Conservation (phyloP, 345 rosid genomes). For the Jatropha curcas region DNA sequence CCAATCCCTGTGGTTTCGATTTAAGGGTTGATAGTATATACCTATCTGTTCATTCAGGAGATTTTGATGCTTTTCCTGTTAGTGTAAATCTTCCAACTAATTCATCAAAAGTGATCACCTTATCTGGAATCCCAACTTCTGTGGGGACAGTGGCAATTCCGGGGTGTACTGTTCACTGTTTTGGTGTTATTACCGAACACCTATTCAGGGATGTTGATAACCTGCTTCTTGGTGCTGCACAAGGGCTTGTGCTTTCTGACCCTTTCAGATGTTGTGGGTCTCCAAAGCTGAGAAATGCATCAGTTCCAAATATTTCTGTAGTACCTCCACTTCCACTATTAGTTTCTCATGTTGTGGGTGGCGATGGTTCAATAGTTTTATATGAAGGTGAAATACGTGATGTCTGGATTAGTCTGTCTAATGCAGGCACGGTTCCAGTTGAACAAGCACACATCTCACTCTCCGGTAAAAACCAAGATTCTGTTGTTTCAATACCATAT, state of each 20-base stretch:
- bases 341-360: conserved; percentile 81
- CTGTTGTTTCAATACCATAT: conserved; percentile 69
- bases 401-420: conserved; percentile 78
- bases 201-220: conserved; percentile 90
- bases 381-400: conserved; percentile 97
- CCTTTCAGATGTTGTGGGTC: conserved; percentile 97
- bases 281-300: conserved; percentile 67
- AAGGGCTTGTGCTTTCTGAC: conserved; percentile 98
- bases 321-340: conserved; percentile 77
- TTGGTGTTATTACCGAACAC: conserved; percentile 96
- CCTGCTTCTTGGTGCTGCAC: conserved; percentile 96
- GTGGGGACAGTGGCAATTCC: conserved; percentile 77
- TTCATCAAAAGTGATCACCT: conserved; percentile 91
- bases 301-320: conserved; percentile 82
- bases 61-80: conserved; percentile 92
- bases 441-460: conserved; percentile 90
- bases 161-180: conserved; percentile 92
- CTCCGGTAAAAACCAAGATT: conserved; percentile 95
- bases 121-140: conserved; percentile 92
- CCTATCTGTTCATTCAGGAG: conserved; percentile 81
- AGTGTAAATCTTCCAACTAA: conserved; percentile 86
- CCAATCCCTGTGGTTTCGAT: conserved; percentile 97
- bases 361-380: conserved; percentile 85
- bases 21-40: conserved; percentile 90
- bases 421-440: conserved; percentile 93